phyloP scores from a whole-genome alignment of 1,284 basidiomycete genomes.

The Mycena citricolor region DNA sequence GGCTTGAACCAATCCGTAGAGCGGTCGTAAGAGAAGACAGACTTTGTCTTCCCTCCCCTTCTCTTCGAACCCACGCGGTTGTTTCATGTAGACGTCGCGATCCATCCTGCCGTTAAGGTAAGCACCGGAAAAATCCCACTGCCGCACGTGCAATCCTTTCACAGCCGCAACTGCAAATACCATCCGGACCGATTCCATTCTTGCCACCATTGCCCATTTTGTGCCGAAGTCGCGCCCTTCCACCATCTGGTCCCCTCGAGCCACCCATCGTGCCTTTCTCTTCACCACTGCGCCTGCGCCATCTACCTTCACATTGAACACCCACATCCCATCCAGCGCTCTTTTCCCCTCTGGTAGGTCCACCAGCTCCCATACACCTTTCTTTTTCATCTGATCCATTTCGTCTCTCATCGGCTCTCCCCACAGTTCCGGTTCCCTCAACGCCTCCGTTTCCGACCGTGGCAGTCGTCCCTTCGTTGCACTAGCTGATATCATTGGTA shows the following conservation, averaged over 20 bases:
- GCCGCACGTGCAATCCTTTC: not conserved
- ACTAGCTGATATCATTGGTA: not conserved
- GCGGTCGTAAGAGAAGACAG: slow-evolving; percentile 20
- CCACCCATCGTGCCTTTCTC: slow-evolving; percentile 2
- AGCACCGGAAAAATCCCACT: slow-evolving; percentile 1
- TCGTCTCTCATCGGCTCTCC: slow-evolving; percentile 12
- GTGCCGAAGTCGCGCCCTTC: slow-evolving; percentile 9
- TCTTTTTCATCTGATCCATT: not conserved
- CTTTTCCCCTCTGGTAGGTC: not conserved
- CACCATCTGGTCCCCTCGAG: not conserved
- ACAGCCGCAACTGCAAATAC: not conserved
- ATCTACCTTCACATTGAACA: slow-evolving; percentile 1
- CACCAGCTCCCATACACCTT: slow-evolving; percentile 3
- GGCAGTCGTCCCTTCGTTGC: not conserved
- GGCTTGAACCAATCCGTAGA: slow-evolving; percentile 33
- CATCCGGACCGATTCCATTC: slow-evolving; percentile 7
- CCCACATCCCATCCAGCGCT: slow-evolving; percentile 2
- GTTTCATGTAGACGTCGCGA: slow-evolving; percentile 28
- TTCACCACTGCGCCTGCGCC: not conserved
- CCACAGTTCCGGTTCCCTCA: slow-evolving; percentile 6
- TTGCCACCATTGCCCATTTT: slow-evolving; percentile 9
- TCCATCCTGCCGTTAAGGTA: slow-evolving; percentile 24
- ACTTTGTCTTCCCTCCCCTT: slow-evolving; percentile 19
- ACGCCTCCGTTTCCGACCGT: not conserved
- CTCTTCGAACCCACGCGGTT: slow-evolving; percentile 22